A percentile compares a stretch with the other conserved stretches of the same genome.
phyloP scores from a whole-genome alignment of 805 yeast genomes.

The Saturnispora bothae region DNA sequence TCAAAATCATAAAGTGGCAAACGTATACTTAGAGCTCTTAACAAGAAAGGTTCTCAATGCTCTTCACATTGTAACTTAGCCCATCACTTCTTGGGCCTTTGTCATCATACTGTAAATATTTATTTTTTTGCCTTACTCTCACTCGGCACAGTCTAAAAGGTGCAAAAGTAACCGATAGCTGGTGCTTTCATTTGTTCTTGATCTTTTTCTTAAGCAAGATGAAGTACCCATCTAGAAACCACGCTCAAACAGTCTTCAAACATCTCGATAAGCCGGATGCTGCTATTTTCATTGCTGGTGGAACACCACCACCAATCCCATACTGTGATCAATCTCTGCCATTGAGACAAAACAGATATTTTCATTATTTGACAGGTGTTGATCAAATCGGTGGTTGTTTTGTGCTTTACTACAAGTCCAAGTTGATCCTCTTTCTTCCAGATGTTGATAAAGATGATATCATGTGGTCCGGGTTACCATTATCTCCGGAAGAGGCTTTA shows the following conservation, averaged over 20 bases:
- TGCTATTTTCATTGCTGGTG: slow-evolving; percentile 53
- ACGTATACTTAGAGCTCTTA: no score
- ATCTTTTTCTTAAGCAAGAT: no score
- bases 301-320: slow-evolving; percentile 45
- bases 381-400: slow-evolving; percentile 65
- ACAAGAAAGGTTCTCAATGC: no score
- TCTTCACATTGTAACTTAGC: no score
- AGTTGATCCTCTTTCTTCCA: slow-evolving; percentile 68
- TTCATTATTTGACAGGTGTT: slow-evolving; percentile 77
- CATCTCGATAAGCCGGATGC: slow-evolving; percentile 19
- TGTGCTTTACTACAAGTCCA: slow-evolving; percentile 49
- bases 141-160: no score
- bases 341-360: slow-evolving; percentile 84
- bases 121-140: neutral
- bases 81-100: no score
- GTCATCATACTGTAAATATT: neutral
- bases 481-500: slow-evolving; percentile 53
- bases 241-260: slow-evolving; percentile 43
- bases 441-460: slow-evolving; percentile 79
- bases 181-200: no score
- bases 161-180: no score
- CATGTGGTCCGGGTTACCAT: slow-evolving; percentile 93
- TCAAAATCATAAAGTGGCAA: no score
- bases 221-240: slow-evolving; percentile 79
- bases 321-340: slow-evolving; percentile 74